phyloP scores from a whole-genome alignment of 1,139 yeast species.

The Geotrichum macrosporum region DNA sequence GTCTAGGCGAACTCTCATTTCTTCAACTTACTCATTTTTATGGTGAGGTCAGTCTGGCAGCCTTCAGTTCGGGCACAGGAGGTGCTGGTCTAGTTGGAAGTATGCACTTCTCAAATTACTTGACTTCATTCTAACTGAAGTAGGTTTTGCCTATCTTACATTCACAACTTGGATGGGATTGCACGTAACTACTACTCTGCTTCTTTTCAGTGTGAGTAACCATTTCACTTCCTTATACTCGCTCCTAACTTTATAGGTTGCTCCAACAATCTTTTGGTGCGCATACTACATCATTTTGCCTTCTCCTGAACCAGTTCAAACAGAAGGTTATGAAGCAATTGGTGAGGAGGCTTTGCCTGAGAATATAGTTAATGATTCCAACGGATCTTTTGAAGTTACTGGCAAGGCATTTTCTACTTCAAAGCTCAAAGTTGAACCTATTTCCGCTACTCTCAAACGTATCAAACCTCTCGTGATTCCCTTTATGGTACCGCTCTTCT shows the following conservation, averaged over 20 bases:
- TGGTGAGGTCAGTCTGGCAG: slow-evolving; percentile 59
- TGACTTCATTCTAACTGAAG: slow-evolving; percentile 7
- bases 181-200: slow-evolving; percentile 44
- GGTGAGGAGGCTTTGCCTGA: background rate
- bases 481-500: slow-evolving; percentile 74
- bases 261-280: slow-evolving; percentile 46
- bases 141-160: slow-evolving; percentile 45
- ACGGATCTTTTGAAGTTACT: background rate
- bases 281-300: slow-evolving; percentile 41
- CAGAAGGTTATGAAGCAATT: slow-evolving; percentile 18
- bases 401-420: slow-evolving; percentile 22
- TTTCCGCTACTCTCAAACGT: slow-evolving; percentile 37
- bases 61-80: slow-evolving; percentile 93
- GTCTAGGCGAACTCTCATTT: slow-evolving; percentile 86
- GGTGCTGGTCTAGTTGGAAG: slow-evolving; percentile 90
- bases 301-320: slow-evolving; percentile 5
- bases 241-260: slow-evolving; percentile 20
- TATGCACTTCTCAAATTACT: background rate
- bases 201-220: slow-evolving; percentile 42
- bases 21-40: slow-evolving; percentile 70
- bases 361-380: background rate
- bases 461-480: slow-evolving; percentile 56
- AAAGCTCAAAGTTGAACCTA: slow-evolving; percentile 17
- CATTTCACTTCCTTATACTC: background rate
- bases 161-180: slow-evolving; percentile 53